Evolutionary conservation across 768 basidiomycete genomes (phyloP), one percentile per base, ranked within the genome.

Genomic region (Punctularia strigosozonata): DNA sequence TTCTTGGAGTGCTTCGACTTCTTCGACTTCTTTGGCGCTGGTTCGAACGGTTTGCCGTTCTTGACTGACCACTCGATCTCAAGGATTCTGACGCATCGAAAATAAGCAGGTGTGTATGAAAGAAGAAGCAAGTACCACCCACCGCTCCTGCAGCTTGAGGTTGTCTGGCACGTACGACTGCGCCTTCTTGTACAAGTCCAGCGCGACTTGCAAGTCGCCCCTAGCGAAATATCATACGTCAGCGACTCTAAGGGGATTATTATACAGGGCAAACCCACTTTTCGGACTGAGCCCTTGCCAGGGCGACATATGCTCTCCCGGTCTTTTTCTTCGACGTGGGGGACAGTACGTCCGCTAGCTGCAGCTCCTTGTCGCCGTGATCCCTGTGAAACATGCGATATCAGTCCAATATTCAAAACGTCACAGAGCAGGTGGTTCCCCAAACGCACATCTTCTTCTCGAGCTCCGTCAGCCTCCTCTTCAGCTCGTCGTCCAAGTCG

Each of bases 141-240:
- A 88, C 87, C 87, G 82, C 68, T 84, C 83, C 71, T 78, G 75
- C 36, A 90, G 68, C 56, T 85, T 88, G 59, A 74, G 57, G 52
- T 90, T 89, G 42, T 86, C 80, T n/a, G 87, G 86, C 35, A 87
- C 83, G 47, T 87, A 88, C 4, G 68, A 67, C 55, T 80, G 79
- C 15, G 85, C 86, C 49, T 83, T 82, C 52, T 77, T 76, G 53
- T 88, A 90, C 13, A 89, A 69, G 39, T 85, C 80, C 26, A 90
- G 67, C 3, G 87, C 86, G 2, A 75, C 71, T 49, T 79, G 69
- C n/a, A 87, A 64, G 50, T 87, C 77, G n/a, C 80, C 81, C 64
- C 84, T 87, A 40, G 35, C 32, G 25, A 38, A 35, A 13, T 42
- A 20, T 30, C 25, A 28, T 37, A 10, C 19, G n/a, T 18, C 20